These are phyloP conservation scores for Lodderomyces jiufengensis DNA, from an alignment of 1,139 yeast genomes.

Conservation along the genomic window DNA sequence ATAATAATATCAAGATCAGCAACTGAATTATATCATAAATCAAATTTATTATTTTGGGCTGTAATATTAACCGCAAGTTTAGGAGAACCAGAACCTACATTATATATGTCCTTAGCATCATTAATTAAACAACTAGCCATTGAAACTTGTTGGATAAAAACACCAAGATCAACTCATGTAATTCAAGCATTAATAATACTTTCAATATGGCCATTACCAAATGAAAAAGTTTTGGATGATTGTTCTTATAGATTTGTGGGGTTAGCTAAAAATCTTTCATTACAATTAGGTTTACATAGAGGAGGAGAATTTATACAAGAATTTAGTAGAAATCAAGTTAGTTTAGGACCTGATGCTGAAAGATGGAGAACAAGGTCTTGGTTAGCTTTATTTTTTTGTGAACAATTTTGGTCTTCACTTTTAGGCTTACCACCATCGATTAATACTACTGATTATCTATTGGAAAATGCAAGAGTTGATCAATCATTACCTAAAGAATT, in stretches of 20 bases:
- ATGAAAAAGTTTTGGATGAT: conserved; percentile 89
- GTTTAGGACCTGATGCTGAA: conserved; percentile 82
- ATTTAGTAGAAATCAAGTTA: conserved; percentile 84
- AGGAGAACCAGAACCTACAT: conserved; percentile 81
- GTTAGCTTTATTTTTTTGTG: conserved; percentile 84
- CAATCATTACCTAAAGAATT: conserved; percentile 65
- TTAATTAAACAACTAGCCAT: conserved; percentile 84
- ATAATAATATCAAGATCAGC: conserved; percentile 71
- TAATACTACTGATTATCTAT: conserved; percentile 71
- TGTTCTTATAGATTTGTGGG: conserved; percentile 87
- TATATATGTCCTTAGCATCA: conserved; percentile 73
- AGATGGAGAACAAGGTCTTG: conserved; percentile 94
- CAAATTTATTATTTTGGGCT: conserved; percentile 86
- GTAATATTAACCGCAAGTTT: conserved; percentile 82
- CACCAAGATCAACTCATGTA: conserved; percentile 91
- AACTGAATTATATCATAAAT: conserved; percentile 74
- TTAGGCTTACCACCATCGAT: conserved; percentile 86
- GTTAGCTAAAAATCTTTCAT: conserved; percentile 76
- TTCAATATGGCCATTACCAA: conserved; percentile 91
- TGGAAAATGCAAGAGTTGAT: conserved; percentile 77
- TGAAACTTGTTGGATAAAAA: conserved; percentile 89
- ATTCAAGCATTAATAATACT: conserved; percentile 83
- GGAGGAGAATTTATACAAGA: conserved; percentile 87
- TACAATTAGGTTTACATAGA: conserved; percentile 89
- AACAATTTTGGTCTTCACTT: conserved; percentile 87